These are phyloP conservation scores for Chlorella variabilis DNA, from an alignment of 163 green algal genomes.

Conservation along the genomic window DNA sequence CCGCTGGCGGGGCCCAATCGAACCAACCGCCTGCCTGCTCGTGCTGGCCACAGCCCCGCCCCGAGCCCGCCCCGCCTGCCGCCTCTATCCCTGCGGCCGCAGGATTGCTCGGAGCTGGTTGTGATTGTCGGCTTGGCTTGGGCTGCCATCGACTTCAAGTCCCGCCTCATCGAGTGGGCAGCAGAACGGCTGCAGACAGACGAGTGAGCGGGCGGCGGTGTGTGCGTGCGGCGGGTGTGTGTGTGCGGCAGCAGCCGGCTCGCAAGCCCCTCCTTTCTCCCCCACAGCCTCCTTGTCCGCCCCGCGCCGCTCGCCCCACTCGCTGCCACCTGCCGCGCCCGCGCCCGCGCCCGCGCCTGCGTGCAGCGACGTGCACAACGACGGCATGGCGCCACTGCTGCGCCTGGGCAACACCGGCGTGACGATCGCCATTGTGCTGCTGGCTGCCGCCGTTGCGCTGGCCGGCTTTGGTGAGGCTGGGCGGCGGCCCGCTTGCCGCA, in stretches of 20 bases:
- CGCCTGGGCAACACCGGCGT: conserved; percentile 14
- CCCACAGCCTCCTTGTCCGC: too few species aligned
- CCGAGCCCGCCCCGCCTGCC: too few species aligned
- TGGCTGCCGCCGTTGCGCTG: not conserved
- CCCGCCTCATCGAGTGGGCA: not conserved
- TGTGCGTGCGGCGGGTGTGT: not conserved
- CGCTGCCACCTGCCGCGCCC: too few species aligned
- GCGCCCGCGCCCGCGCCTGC: too few species aligned
- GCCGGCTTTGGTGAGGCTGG: conserved; percentile 13
- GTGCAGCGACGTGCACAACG: conserved; percentile 16
- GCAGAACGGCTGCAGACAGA: not conserved
- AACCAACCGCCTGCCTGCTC: not conserved
- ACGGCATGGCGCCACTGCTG: conserved; percentile 18
- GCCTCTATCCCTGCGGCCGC: not conserved
- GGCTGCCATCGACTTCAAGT: not conserved
- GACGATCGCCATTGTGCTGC: not conserved
- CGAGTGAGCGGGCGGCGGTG: not conserved
- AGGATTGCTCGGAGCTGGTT: conserved; percentile 31
- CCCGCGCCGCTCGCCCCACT: too few species aligned
- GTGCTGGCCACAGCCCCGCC: not conserved
- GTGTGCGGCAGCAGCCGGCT: not conserved
- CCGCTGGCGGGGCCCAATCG: too few species aligned
- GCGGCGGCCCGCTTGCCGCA: too few species aligned
- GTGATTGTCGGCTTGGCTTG: not conserved
- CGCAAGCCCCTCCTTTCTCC: not conserved